Conservation (phyloP, 805 yeast species). For the Kodamaea hsintzibuensis region DNA sequence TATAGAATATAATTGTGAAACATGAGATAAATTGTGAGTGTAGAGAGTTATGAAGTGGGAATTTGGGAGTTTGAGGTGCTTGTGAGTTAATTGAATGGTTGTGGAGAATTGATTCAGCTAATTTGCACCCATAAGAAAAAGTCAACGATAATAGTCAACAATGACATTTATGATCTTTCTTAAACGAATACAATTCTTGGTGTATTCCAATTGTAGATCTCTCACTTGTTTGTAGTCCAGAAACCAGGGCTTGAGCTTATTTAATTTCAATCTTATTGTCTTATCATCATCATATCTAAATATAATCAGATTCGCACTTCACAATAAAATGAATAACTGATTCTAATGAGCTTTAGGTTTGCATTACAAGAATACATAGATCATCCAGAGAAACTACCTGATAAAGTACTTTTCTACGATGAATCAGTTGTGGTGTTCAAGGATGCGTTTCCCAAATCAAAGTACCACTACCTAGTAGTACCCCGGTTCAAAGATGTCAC, state of each 20-base stretch:
- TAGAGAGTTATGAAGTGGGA: not conserved
- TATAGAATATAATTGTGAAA: not conserved
- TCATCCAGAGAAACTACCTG: constrained; percentile 40
- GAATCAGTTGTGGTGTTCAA: constrained; percentile 53
- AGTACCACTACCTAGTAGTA: constrained; percentile 58
- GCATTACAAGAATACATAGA: constrained; percentile 52
- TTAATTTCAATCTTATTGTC: no score
- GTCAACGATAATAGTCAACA: no score
- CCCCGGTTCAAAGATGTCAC: constrained; percentile 51
- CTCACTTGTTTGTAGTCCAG: no score
- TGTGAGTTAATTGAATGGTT: no score
- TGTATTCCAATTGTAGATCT: no score
- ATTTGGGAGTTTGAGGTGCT: no score
- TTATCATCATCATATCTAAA: no score
- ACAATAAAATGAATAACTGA: not conserved
- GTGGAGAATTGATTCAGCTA: no score
- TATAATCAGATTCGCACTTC: not conserved
- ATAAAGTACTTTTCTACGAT: constrained; percentile 48
- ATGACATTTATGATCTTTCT: no score
- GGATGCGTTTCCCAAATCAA: constrained; percentile 66
- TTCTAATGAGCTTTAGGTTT: constrained; percentile 47
- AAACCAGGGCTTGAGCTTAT: no score
- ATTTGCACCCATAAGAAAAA: no score
- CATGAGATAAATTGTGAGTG: not conserved
- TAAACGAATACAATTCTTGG: no score